These are phyloP conservation scores for Jamesozyma rosinii DNA, from an alignment of 805 yeast genomes.

Conservation along the genomic window DNA sequence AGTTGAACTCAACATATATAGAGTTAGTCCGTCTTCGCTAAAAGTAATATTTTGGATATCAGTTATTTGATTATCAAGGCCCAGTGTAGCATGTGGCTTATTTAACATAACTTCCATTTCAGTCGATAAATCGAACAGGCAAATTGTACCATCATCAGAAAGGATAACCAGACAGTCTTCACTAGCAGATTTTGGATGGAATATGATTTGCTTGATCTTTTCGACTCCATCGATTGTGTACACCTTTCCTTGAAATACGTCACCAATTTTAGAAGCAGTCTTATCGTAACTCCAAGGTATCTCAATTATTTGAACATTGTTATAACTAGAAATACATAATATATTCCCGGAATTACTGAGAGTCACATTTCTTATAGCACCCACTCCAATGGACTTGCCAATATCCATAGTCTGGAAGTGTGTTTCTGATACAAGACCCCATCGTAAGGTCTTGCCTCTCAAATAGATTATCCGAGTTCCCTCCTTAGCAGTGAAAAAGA, in stretches of 20 bases:
- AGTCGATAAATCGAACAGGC: slow-evolving; percentile 13
- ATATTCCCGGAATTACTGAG: slow-evolving; percentile 16
- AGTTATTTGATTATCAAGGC: slow-evolving; percentile 16
- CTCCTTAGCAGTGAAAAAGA: slow-evolving; percentile 12
- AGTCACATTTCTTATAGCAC: slow-evolving; percentile 1
- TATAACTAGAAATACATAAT: slow-evolving; percentile 14
- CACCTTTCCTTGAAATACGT: slow-evolving; percentile 1
- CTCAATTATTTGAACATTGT: slow-evolving; percentile 18
- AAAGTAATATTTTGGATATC: slow-evolving; percentile 20
- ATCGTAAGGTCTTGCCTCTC: slow-evolving; percentile 14
- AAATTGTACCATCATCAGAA: slow-evolving; percentile 19
- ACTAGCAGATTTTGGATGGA: slow-evolving; percentile 33
- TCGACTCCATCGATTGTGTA: slow-evolving; percentile 1
- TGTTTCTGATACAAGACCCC: slow-evolving; percentile 9
- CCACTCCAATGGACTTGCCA: neutral
- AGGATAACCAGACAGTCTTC: slow-evolving; percentile 20
- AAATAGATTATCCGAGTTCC: slow-evolving; percentile 14
- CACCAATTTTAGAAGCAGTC: neutral
- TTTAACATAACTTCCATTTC: slow-evolving; percentile 5
- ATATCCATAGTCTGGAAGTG: slow-evolving; percentile 6
- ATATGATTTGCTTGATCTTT: slow-evolving; percentile 35
- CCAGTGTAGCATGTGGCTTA: slow-evolving; percentile 10
- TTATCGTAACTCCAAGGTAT: slow-evolving; percentile 21
- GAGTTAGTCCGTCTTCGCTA: slow-evolving; percentile 39
- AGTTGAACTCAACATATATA: slow-evolving; percentile 39